Conservation (phyloP, 2,329 filamentous ascomycete species). For the Uncinocarpus reesii region DNA sequence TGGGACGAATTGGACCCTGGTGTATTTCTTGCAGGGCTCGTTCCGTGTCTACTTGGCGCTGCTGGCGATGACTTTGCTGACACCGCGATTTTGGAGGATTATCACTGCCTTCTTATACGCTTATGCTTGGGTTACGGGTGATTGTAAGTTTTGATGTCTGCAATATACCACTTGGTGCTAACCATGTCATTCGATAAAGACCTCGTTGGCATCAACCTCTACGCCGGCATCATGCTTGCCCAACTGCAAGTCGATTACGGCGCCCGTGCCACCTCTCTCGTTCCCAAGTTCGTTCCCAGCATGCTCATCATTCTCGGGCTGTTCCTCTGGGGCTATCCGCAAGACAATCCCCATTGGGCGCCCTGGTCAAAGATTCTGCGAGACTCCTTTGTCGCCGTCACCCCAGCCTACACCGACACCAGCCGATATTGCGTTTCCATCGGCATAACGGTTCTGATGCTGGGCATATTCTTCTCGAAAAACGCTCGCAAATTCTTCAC, state of each 20-base stretch:
- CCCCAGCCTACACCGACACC: constrained; percentile 19
- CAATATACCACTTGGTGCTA: background rate
- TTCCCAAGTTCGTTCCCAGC: constrained; percentile 18
- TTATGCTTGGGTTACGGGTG: constrained; percentile 28
- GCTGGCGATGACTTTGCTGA: constrained; percentile 33
- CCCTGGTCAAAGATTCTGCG: constrained; percentile 20
- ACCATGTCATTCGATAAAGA: constrained; percentile 14
- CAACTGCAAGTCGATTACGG: constrained; percentile 22
- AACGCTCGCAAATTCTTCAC: constrained; percentile 19
- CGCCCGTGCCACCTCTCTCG: constrained; percentile 16
- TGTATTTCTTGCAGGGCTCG: constrained; percentile 34
- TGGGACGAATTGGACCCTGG: constrained; percentile 36
- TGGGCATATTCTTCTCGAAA: constrained; percentile 22
- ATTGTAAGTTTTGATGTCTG: constrained; percentile 17
- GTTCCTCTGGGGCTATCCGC: constrained; percentile 21
- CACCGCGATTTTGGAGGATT: constrained; percentile 28
- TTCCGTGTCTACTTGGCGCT: constrained; percentile 37
- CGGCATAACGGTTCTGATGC: constrained; percentile 20
- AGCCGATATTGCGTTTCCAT: constrained; percentile 21
- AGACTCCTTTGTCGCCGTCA: constrained; percentile 13
- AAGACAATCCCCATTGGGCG: constrained; percentile 20
- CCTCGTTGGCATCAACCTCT: constrained; percentile 22
- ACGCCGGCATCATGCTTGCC: constrained; percentile 22
- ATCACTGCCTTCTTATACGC: constrained; percentile 31
- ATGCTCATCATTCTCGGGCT: constrained; percentile 21